Evolutionary conservation across 495 filamentous ascomycete genomes (phyloP).

Genomic region (Neurospora sp.): DNA sequence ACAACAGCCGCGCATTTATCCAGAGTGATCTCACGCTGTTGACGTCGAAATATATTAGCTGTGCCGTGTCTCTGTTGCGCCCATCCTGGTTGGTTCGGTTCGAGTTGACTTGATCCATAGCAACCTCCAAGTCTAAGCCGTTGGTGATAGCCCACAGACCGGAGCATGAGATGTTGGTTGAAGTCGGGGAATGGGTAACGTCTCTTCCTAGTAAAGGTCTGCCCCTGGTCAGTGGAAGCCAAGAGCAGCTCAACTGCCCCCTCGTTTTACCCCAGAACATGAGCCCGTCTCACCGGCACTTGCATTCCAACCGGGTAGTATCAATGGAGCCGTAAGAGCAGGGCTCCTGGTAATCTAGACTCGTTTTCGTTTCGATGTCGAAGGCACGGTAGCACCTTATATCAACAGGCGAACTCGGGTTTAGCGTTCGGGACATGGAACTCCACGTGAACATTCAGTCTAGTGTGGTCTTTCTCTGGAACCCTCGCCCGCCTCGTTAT

Average conservation of each 20-base stretch:
- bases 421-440: neutral
- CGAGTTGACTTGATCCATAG: neutral
- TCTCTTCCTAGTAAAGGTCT: neutral
- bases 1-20: conserved; percentile 22
- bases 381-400: neutral
- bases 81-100: neutral
- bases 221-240: neutral
- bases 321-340: neutral
- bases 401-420: neutral
- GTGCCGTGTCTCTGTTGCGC: conserved; percentile 16
- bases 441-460: neutral
- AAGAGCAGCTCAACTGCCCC: neutral
- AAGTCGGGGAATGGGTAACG: neutral
- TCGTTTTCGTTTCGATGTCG: neutral
- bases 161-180: neutral
- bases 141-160: neutral
- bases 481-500: neutral
- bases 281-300: conserved; percentile 11
- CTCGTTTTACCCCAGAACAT: neutral
- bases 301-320: conserved; percentile 7
- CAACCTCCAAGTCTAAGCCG: neutral
- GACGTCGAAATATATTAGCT: conserved; percentile 24
- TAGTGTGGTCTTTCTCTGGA: neutral
- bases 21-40: conserved; percentile 20
- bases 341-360: neutral